These are phyloP conservation scores for Amylostereum areolatum DNA, from an alignment of 1,284 basidiomycete species.

Conservation along the genomic window DNA sequence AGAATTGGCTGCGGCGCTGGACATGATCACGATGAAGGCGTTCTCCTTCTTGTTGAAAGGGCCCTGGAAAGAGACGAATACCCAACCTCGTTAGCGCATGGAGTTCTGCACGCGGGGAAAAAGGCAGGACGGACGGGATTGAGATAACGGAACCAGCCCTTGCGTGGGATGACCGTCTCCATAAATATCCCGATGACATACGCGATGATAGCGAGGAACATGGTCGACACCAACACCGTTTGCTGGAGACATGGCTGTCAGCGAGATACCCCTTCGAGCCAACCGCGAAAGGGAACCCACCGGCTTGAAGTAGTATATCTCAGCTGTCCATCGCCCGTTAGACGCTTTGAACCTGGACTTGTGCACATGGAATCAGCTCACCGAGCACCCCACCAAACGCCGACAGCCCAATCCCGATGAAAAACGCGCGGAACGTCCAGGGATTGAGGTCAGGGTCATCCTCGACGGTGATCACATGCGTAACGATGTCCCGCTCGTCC, in stretches of 20 bases:
- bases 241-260: slow-evolving; percentile 8
- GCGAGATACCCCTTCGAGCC: no score
- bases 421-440: slow-evolving; percentile 12
- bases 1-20: slow-evolving; percentile 16
- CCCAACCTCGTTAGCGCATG: no score
- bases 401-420: slow-evolving; percentile 29
- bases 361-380: slow-evolving; percentile 2
- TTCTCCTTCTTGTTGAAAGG: slow-evolving; percentile 34
- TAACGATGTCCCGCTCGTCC: slow-evolving; percentile 42
- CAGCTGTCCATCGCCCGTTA: slow-evolving; percentile 9
- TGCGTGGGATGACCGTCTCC: slow-evolving; percentile 18
- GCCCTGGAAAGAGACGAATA: slow-evolving; percentile 11
- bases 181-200: slow-evolving; percentile 21
- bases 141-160: slow-evolving; percentile 23
- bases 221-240: slow-evolving; percentile 17
- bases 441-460: slow-evolving; percentile 10
- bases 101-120: no score
- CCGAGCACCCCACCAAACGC: slow-evolving; percentile 22
- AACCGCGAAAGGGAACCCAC: neutral
- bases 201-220: slow-evolving; percentile 20
- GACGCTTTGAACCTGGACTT: neutral
- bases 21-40: slow-evolving; percentile 21
- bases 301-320: slow-evolving; percentile 21
- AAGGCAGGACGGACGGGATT: slow-evolving; percentile 20
- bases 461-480: slow-evolving; percentile 43